phyloP scores from a whole-genome alignment of 768 basidiomycete species.

The Pleurotus platypus region DNA sequence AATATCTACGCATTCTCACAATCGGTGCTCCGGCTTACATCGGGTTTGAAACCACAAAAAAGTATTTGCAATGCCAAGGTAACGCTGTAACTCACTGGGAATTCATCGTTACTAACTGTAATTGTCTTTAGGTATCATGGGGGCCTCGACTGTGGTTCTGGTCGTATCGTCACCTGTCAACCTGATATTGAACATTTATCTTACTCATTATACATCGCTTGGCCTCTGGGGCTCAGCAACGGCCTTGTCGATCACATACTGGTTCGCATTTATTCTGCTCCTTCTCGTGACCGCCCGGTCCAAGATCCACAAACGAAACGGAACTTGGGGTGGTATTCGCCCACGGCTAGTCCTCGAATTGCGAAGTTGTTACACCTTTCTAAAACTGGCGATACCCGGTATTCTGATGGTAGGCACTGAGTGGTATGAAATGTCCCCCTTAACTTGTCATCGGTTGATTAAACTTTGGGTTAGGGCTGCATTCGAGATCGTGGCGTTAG shows the following conservation, averaged over 20 bases:
- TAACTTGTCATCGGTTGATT: background rate
- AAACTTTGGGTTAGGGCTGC: constrained; percentile 50
- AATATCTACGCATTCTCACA: constrained; percentile 61
- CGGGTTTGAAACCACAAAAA: constrained; percentile 74
- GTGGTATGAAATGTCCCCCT: constrained; percentile 43
- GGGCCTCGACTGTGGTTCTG: constrained; percentile 63
- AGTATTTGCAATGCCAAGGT: constrained; percentile 81
- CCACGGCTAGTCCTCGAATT: constrained; percentile 39
- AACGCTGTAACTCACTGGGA: background rate
- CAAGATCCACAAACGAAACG: constrained; percentile 48
- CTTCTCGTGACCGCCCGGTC: constrained; percentile 47
- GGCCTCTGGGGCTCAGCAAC: constrained; percentile 65
- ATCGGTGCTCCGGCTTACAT: constrained; percentile 70
- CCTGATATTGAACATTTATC: constrained; percentile 48
- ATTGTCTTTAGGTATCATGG: constrained; percentile 60
- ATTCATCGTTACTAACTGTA: background rate
- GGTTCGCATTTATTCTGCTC: constrained; percentile 60
- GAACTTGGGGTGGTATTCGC: constrained; percentile 63
- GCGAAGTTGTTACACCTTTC: constrained; percentile 51
- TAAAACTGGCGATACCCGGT: constrained; percentile 69
- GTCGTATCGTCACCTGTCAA: constrained; percentile 66
- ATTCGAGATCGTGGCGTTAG: constrained; percentile 78
- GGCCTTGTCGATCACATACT: constrained; percentile 67
- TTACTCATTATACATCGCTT: constrained; percentile 64
- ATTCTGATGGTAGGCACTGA: constrained; percentile 80